Evolutionary conservation across 352 stramenopile species (phyloP).

Genomic region (Phytopythium litorale): DNA sequence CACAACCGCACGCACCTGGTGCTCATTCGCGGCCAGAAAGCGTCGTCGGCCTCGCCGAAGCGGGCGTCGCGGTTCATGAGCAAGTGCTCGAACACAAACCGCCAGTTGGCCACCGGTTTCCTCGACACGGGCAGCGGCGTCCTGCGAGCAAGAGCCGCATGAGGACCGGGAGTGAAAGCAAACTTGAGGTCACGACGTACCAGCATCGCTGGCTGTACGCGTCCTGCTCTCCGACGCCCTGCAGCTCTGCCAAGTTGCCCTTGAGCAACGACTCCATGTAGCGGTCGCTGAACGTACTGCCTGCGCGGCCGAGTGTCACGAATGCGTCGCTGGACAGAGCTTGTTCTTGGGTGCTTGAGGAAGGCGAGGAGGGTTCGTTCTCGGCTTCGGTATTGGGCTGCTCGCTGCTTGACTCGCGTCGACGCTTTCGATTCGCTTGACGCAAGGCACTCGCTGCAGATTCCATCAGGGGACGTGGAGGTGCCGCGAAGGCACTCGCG

Average conservation of each 20-base stretch:
- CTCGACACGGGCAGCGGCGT: conserved; percentile 48
- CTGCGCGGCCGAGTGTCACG: conserved; percentile 24
- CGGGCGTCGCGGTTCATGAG: conserved; percentile 10
- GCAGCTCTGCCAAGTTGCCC: conserved; percentile 40
- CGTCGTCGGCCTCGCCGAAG: conserved; percentile 1
- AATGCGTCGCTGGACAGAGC: conserved; percentile 14
- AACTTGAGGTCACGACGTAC: conserved; percentile 12
- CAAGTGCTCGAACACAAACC: conserved; percentile 58
- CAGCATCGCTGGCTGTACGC: conserved; percentile 41
- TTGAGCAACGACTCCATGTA: conserved; percentile 43
- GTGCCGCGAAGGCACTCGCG: conserved; percentile 33
- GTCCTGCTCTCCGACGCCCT: conserved; percentile 23
- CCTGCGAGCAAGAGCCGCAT: conserved; percentile 15
- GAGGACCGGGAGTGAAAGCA: neutral
- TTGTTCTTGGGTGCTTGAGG: neutral
- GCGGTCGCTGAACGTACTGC: conserved; percentile 32
- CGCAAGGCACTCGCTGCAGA: conserved; percentile 23
- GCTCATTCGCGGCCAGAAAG: conserved; percentile 29
- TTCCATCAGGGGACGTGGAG: conserved; percentile 35
- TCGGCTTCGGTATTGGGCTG: conserved; percentile 3
- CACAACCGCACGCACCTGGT: conserved; percentile 12
- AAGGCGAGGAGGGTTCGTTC: conserved; percentile 1
- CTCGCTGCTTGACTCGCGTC: conserved; percentile 13
- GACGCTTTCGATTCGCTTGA: conserved; percentile 33
- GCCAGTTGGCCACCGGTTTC: conserved; percentile 68